phyloP scores from a whole-genome alignment of 1,139 yeast genomes.

The Ogataea hybrid region DNA sequence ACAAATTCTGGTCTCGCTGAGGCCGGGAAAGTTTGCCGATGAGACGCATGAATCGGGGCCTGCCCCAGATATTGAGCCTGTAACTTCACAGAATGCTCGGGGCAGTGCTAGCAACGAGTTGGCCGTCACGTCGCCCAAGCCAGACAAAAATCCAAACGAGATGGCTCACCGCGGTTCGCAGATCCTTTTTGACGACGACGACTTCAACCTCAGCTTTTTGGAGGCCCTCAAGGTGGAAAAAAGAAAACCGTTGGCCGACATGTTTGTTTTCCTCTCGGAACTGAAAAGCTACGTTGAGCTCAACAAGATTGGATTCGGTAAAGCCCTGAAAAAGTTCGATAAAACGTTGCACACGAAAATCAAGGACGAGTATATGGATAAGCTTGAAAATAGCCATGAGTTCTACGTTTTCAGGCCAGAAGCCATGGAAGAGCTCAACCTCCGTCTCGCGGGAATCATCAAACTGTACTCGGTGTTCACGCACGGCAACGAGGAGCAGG shows the following conservation, averaged over 20 bases:
- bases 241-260: conserved; percentile 61
- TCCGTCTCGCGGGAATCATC: conserved; percentile 47
- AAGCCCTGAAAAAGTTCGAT: conserved; percentile 88
- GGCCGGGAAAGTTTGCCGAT: conserved; percentile 13
- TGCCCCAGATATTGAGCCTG: conserved; percentile 11
- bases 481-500: conserved; percentile 45
- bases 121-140: conserved; percentile 14
- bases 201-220: conserved; percentile 41
- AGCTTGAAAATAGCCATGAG: conserved; percentile 30
- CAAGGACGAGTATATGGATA: conserved; percentile 48
- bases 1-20: conserved; percentile 13
- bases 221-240: conserved; percentile 62
- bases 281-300: conserved; percentile 77
- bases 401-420: conserved; percentile 46
- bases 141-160: conserved; percentile 17
- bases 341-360: conserved; percentile 67
- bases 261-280: conserved; percentile 79
- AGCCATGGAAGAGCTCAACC: conserved; percentile 47
- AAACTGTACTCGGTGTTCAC: conserved; percentile 47
- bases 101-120: conserved; percentile 11
- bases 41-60: neutral
- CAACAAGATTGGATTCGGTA: conserved; percentile 83
- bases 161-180: conserved; percentile 36
- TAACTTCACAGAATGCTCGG: conserved; percentile 23
- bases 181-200: conserved; percentile 43